Percentiles rank a stretch among this genome's conserved stretches.
phyloP scores from a whole-genome alignment of 2,329 filamentous ascomycete species.

The Paraconiothyrium brasiliense region DNA sequence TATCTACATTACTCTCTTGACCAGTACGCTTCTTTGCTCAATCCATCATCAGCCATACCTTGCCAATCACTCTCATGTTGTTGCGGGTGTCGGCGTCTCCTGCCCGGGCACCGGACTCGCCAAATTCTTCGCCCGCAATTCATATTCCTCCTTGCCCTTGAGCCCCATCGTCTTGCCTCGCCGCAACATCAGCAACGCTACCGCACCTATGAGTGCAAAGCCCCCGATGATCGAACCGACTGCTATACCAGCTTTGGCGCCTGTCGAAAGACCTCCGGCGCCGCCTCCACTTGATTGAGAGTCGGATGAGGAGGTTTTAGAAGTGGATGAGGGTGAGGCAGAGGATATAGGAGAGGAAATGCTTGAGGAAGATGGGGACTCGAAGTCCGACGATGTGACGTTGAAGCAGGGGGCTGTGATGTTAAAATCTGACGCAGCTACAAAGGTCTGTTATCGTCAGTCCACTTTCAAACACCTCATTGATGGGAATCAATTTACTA shows the following conservation, averaged over 20 bases:
- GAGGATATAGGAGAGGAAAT: slow-evolving; percentile 23
- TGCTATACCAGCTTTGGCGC: slow-evolving; percentile 57
- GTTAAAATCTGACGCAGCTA: slow-evolving; percentile 52
- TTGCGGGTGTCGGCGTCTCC: neutral
- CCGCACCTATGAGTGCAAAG: slow-evolving; percentile 28
- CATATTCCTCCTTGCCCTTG: slow-evolving; percentile 35
- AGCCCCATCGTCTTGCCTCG: slow-evolving; percentile 30
- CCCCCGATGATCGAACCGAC: slow-evolving; percentile 42
- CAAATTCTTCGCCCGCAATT: slow-evolving; percentile 35
- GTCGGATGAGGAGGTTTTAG: slow-evolving; percentile 19
- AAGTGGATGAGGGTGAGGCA: slow-evolving; percentile 30
- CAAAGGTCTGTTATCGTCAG: slow-evolving; percentile 44
- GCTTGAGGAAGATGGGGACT: slow-evolving; percentile 34
- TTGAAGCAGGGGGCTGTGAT: slow-evolving; percentile 59
- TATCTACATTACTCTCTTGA: too few species aligned
- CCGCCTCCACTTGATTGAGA: neutral
- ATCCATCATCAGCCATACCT: too few species aligned
- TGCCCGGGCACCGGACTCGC: neutral
- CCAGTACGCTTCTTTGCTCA: too few species aligned
- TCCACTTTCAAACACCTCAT: too few species aligned
- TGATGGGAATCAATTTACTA: slow-evolving; percentile 30
- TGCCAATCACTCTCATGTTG: neutral
- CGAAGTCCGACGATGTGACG: slow-evolving; percentile 52
- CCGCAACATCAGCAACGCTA: slow-evolving; percentile 35
- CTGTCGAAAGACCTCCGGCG: slow-evolving; percentile 45